These are phyloP conservation scores for Pugionium dolabratum DNA, from an alignment of 345 rosid genomes.

Conservation along the genomic window DNA sequence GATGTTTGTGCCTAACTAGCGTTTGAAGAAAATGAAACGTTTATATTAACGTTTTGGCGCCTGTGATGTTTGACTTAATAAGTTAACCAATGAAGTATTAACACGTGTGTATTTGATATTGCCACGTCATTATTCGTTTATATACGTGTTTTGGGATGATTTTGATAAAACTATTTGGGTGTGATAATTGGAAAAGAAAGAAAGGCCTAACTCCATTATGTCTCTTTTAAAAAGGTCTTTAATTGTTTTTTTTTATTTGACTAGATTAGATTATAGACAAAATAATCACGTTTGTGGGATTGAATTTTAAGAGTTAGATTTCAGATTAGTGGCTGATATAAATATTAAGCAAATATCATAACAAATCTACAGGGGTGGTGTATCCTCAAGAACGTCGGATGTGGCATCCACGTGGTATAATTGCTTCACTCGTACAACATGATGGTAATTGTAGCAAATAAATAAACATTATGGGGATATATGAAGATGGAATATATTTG, in stretches of 20 bases:
- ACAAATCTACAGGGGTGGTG: slow-evolving; percentile 35
- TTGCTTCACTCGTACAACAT: neutral
- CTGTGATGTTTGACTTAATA: slow-evolving; percentile 49
- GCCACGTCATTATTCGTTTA: slow-evolving; percentile 28
- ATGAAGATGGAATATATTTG: slow-evolving; percentile 6
- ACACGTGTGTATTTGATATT: slow-evolving; percentile 28
- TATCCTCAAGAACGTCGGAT: slow-evolving; percentile 15
- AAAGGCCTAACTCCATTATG: slow-evolving; percentile 48
- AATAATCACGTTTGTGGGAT: slow-evolving; percentile 31
- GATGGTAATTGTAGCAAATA: neutral
- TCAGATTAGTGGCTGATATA: slow-evolving; percentile 46
- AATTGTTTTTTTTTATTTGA: neutral
- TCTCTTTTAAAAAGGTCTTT: slow-evolving; percentile 15
- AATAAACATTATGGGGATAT: neutral
- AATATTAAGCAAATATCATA: slow-evolving; percentile 26
- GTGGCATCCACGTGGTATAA: slow-evolving; percentile 19
- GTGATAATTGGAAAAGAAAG: slow-evolving; percentile 43
- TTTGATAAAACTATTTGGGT: neutral
- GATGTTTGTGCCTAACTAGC: slow-evolving; percentile 60
- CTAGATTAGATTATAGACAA: slow-evolving; percentile 22
- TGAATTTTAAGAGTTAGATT: slow-evolving; percentile 34
- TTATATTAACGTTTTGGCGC: slow-evolving; percentile 45
- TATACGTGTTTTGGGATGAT: neutral
- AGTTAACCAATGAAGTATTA: slow-evolving; percentile 36
- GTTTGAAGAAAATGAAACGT: slow-evolving; percentile 40